Evolutionary conservation across 495 filamentous ascomycete species (phyloP).

Genomic region (Aspergillus leporis): DNA sequence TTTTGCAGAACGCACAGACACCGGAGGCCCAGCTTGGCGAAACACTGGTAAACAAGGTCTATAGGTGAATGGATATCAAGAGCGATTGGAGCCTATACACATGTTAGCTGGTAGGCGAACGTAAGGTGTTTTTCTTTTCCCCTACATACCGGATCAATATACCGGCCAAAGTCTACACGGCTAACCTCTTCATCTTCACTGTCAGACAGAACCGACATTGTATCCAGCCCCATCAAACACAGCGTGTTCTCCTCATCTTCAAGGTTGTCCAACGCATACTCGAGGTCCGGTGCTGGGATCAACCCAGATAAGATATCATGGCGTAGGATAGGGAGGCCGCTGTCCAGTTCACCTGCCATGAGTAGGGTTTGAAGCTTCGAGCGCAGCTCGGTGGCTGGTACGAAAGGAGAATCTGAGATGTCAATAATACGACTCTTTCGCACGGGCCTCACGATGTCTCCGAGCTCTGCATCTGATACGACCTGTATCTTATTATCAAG

Average conservation of each 20-base stretch:
- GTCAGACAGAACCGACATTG: conserved; percentile 54
- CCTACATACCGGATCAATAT: conserved; percentile 76
- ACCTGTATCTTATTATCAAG: conserved; percentile 92
- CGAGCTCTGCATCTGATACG: conserved; percentile 79
- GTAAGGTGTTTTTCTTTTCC: background rate
- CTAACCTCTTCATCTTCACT: conserved; percentile 46
- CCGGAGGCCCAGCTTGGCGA: conserved; percentile 88
- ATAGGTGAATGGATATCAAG: conserved; percentile 89
- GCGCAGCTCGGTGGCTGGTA: conserved; percentile 73
- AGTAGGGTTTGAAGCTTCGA: conserved; percentile 79
- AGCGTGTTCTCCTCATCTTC: conserved; percentile 67
- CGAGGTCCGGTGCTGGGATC: conserved; percentile 91
- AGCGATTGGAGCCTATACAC: conserved; percentile 68
- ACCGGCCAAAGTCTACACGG: conserved; percentile 75
- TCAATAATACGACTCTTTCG: conserved; percentile 82
- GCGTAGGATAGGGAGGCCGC: conserved; percentile 83
- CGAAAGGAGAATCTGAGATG: conserved; percentile 74
- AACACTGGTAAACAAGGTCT: conserved; percentile 95
- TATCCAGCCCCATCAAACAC: conserved; percentile 78
- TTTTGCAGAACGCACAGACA: conserved; percentile 88
- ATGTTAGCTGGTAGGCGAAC: conserved; percentile 3
- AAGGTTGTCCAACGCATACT: conserved; percentile 86
- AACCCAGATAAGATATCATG: conserved; percentile 81
- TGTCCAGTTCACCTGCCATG: conserved; percentile 84
- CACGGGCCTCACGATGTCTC: conserved; percentile 77